Evolutionary conservation across 2,329 filamentous ascomycete genomes (phyloP).

Genomic region (Orbilia blumenaviensis): DNA sequence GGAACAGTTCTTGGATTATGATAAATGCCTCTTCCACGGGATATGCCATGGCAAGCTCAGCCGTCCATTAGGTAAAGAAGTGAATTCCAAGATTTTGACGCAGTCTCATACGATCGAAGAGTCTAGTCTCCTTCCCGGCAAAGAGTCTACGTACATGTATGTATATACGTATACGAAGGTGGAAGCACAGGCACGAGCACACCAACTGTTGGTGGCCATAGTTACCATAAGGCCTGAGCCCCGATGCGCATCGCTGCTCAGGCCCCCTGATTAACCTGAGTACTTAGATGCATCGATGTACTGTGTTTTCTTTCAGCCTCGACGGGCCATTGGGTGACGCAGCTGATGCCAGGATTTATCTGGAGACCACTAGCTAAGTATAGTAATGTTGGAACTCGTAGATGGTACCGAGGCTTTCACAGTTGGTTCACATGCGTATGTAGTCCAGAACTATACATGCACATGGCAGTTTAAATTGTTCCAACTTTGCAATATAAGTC

Average conservation of each 20-base stretch:
- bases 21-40: neutral
- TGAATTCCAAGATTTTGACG: neutral
- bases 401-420: neutral
- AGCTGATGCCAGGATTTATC: neutral
- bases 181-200: neutral
- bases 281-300: too few species aligned
- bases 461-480: constrained; percentile 4
- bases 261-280: neutral
- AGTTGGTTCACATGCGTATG: neutral
- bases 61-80: neutral
- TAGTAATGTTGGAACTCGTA: too few species aligned
- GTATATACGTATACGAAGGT: too few species aligned
- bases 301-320: neutral
- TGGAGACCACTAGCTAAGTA: neutral
- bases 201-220: neutral
- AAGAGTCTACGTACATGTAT: too few species aligned
- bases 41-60: neutral
- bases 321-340: neutral
- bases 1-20: too few species aligned
- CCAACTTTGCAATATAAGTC: neutral
- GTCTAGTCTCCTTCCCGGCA: too few species aligned
- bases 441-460: too few species aligned
- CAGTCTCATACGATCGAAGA: neutral
- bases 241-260: neutral
- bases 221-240: neutral